A percentile compares a stretch with the other conserved stretches of the same genome.
Evolutionary conservation across 257 asterid species (phyloP).

Genomic region (Linderniella brevidens): DNA sequence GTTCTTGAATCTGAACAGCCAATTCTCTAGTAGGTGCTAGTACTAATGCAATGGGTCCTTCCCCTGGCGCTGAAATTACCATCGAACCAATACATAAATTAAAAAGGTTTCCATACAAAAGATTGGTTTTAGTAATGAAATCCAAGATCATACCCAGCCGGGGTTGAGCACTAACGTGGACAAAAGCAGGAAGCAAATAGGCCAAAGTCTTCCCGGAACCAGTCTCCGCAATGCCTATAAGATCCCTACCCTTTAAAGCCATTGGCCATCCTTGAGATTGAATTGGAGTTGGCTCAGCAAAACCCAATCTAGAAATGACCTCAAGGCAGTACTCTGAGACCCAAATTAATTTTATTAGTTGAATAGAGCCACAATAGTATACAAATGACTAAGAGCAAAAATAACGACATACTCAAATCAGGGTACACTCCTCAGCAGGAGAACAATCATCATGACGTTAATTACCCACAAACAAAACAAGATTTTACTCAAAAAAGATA

Average conservation of each 20-base stretch:
- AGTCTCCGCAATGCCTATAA: constrained; percentile 88
- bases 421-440: no score
- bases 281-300: constrained; percentile 78
- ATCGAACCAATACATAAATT: constrained; percentile 4
- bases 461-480: neutral
- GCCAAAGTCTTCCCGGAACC: constrained; percentile 94
- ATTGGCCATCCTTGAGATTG: constrained; percentile 97
- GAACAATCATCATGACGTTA: neutral
- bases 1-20: constrained; percentile 86
- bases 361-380: neutral
- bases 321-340: constrained; percentile 64
- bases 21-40: constrained; percentile 90
- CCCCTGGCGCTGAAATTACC: constrained; percentile 47
- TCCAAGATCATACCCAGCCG: constrained; percentile 41
- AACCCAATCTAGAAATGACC: constrained; percentile 63
- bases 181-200: constrained; percentile 71
- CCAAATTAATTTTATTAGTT: constrained; percentile 14
- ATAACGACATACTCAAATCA: neutral
- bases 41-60: constrained; percentile 73
- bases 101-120: neutral
- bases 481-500: constrained; percentile 1
- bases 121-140: neutral
- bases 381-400: no score
- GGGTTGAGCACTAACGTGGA: constrained; percentile 84
- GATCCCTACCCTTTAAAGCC: constrained; percentile 89